Evolutionary conservation across 2,329 filamentous ascomycete genomes (phyloP), one percentile per base, ranked within the genome.

Genomic region (Neocucurbitaria cava): DNA sequence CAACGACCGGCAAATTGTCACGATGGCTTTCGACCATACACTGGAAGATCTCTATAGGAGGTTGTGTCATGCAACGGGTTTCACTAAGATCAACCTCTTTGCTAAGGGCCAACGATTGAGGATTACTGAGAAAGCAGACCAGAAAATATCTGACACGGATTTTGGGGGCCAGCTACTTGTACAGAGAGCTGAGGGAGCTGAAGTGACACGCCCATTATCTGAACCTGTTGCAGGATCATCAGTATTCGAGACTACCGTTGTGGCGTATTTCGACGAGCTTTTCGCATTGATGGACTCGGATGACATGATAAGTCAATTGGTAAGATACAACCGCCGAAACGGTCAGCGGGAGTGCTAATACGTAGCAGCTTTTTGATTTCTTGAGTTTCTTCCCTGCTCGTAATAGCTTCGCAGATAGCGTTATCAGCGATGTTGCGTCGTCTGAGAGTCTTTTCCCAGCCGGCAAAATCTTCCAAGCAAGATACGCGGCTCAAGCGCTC

Each of bases 201-300:
- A 73, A 39, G 55, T 61, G 2, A 61, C 58, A n/a, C 65, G 61
- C 20, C 62, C 63, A 1, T 40, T 66, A 4, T 46, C 56, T 7
- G 56, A 62, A n/a, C 46, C 49, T n/a, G 56, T 49, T 28, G 49
- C 56, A 23, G 59, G 52, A 70, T 81, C 23, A 64, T 79, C 58
- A 69, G 80, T 83, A 1, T 81, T 98, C 2, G 92, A 98, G 70
- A 82, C 85, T 11, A 90, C 94, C 65, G 87, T 98, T 20, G 79
- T 95, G 62, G 83, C 87, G 52, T 90, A 96, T 73, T 96, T 96
- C 67, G 84, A 91, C 49, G 87, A 94, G 56, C 78, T 99, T 21
- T 96, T 95, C 82, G 84, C 86, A 39, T 89, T 94, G 66, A 81
- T 98, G 49, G 86, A 87, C 59, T 84, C 93, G 77, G 85, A 90